phyloP scores from a whole-genome alignment of 768 basidiomycete species.

The Tylopilus rubrobrunneus region DNA sequence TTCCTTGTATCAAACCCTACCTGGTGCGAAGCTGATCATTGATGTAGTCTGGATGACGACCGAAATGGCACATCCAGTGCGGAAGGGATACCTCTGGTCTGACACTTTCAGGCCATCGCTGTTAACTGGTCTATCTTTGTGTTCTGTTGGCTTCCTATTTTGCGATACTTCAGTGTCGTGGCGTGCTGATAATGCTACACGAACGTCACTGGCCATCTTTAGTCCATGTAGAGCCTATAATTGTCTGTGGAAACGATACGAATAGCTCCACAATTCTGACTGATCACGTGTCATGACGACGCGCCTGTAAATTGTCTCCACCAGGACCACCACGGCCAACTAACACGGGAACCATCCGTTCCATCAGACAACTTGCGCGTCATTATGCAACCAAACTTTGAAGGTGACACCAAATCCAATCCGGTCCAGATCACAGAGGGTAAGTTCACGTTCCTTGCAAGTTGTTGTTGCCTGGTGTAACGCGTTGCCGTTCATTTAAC shows the following conservation, averaged over 20 bases:
- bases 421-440: constrained; percentile 65
- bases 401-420: constrained; percentile 33
- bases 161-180: constrained; percentile 1
- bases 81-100: constrained; percentile 44
- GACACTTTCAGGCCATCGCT: not conserved
- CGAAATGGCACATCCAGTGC: constrained; percentile 43
- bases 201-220: not conserved
- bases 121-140: not conserved
- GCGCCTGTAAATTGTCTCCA: not conserved
- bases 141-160: not conserved
- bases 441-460: constrained; percentile 28
- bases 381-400: constrained; percentile 19
- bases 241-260: not conserved
- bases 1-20: not conserved
- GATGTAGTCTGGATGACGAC: constrained; percentile 44
- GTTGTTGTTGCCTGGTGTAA: not conserved
- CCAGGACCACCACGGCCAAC: too few species aligned
- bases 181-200: not conserved
- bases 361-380: not conserved
- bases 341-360: too few species aligned
- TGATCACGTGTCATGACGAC: constrained; percentile 14
- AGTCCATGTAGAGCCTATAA: not conserved
- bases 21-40: constrained; percentile 29
- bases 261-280: not conserved
- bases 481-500: not conserved